Percentiles rank a stretch among this genome's conserved stretches.
Conservation (phyloP, 2,329 filamentous ascomycete species). For the Coleophoma crateriformis region DNA sequence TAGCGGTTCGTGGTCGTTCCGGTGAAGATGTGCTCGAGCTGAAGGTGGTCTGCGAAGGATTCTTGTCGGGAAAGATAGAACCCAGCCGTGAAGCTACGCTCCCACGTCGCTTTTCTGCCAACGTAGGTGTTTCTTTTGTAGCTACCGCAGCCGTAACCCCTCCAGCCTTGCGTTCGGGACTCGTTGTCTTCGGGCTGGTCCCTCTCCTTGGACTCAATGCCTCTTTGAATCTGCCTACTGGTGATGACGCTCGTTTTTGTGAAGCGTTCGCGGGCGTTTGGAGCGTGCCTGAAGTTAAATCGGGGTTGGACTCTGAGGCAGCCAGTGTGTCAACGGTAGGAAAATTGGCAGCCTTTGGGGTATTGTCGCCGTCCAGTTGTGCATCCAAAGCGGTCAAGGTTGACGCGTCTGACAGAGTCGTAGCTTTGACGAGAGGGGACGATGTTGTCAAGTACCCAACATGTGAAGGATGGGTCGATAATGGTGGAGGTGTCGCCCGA, state of each 20-base stretch:
- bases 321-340: slow-evolving; percentile 21
- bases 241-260: slow-evolving; percentile 59
- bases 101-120: slow-evolving; percentile 17
- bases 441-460: slow-evolving; percentile 64
- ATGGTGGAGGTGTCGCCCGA: slow-evolving; percentile 38
- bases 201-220: slow-evolving; percentile 51
- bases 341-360: slow-evolving; percentile 33
- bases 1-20: slow-evolving; percentile 20
- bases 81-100: slow-evolving; percentile 22
- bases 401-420: slow-evolving; percentile 36
- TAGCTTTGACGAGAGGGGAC: slow-evolving; percentile 59
- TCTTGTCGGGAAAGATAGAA: slow-evolving; percentile 23
- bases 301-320: slow-evolving; percentile 24
- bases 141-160: slow-evolving; percentile 8
- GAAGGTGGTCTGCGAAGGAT: slow-evolving; percentile 7
- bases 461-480: slow-evolving; percentile 58
- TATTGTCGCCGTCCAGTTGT: slow-evolving; percentile 23
- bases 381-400: slow-evolving; percentile 22
- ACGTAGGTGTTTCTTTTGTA: slow-evolving; percentile 13
- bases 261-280: slow-evolving; percentile 36
- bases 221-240: slow-evolving; percentile 65
- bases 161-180: slow-evolving; percentile 33
- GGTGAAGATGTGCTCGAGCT: slow-evolving; percentile 16
- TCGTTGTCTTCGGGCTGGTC: slow-evolving; percentile 35
- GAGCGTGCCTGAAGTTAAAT: slow-evolving; percentile 29